Percentiles rank a stretch among this genome's conserved stretches.
These are phyloP conservation scores for Hura crepitans DNA, from an alignment of 441 rosid genomes.

Conservation along the genomic window DNA sequence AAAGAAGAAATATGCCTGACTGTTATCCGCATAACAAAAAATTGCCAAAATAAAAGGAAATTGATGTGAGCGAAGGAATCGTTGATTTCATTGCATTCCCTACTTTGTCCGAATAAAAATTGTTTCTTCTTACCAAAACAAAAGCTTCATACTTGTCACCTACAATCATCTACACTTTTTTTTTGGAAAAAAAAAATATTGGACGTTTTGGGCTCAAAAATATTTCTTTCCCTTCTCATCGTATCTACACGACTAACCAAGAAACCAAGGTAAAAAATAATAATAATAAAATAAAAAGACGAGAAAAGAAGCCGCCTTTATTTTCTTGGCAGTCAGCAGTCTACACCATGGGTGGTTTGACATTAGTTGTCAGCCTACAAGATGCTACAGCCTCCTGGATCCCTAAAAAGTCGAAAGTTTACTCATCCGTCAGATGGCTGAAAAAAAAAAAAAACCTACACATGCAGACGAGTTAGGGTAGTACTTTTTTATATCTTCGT, in stretches of 20 bases:
- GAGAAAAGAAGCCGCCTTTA: background rate
- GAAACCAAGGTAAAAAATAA: background rate
- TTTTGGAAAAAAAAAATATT: too few relatives aligned
- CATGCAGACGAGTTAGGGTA: background rate
- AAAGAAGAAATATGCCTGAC: background rate
- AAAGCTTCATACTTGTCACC: too few relatives aligned
- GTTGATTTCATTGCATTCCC: background rate
- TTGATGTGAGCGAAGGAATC: background rate
- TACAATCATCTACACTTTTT: too few relatives aligned
- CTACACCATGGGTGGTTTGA: background rate
- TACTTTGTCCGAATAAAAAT: background rate
- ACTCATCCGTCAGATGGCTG: constrained; percentile 9
- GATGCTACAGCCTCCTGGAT: too few relatives aligned
- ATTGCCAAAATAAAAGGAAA: background rate
- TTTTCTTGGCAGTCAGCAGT: background rate
- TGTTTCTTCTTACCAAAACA: too few relatives aligned
- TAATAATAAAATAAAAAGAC: background rate
- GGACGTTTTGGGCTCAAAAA: too few relatives aligned
- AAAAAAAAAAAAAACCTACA: background rate
- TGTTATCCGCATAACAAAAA: background rate
- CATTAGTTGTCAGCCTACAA: too few relatives aligned
- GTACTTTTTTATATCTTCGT: constrained; percentile 41
- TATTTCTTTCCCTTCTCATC: too few relatives aligned
- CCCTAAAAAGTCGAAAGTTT: background rate
- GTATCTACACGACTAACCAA: background rate